Conservation (phyloP, 805 yeast species). For the Wickerhamomyces subpelliculosus region DNA sequence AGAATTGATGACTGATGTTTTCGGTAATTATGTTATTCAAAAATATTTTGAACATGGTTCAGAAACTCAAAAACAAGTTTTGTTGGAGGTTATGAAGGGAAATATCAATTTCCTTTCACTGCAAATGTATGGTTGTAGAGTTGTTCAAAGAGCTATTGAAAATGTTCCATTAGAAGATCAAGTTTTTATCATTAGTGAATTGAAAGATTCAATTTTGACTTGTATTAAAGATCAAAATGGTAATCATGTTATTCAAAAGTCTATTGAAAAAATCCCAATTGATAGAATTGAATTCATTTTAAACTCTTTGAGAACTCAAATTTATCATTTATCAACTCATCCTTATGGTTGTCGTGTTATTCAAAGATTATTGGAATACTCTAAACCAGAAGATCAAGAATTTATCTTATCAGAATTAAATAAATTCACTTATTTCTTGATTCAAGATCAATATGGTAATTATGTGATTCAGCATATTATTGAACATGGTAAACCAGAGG, state of each 20-base stretch:
- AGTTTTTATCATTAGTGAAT: conserved; percentile 60
- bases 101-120: conserved; percentile 69
- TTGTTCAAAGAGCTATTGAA: conserved; percentile 89
- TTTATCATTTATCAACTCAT: conserved; percentile 85
- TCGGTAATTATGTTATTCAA: conserved; percentile 96
- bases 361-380: conserved; percentile 83
- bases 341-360: conserved; percentile 98
- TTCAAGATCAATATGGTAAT: conserved; percentile 96
- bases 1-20: conserved; percentile 90
- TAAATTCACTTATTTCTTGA: conserved; percentile 63
- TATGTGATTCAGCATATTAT: conserved; percentile 95
- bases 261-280: conserved; percentile 81
- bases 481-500: conserved; percentile 66
- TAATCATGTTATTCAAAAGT: conserved; percentile 94
- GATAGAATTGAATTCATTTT: conserved; percentile 63
- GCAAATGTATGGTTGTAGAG: conserved; percentile 98
- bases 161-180: conserved; percentile 59
- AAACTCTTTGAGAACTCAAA: conserved; percentile 58
- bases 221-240: conserved; percentile 96
- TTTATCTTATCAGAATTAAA: conserved; percentile 66
- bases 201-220: conserved; percentile 51
- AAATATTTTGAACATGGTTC: conserved; percentile 85
- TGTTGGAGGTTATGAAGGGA: conserved; percentile 68
- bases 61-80: conserved; percentile 55
- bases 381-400: conserved; percentile 56